Conservation (phyloP, 75 land plant genomes). For the Adiantum capillusveneris region DNA sequence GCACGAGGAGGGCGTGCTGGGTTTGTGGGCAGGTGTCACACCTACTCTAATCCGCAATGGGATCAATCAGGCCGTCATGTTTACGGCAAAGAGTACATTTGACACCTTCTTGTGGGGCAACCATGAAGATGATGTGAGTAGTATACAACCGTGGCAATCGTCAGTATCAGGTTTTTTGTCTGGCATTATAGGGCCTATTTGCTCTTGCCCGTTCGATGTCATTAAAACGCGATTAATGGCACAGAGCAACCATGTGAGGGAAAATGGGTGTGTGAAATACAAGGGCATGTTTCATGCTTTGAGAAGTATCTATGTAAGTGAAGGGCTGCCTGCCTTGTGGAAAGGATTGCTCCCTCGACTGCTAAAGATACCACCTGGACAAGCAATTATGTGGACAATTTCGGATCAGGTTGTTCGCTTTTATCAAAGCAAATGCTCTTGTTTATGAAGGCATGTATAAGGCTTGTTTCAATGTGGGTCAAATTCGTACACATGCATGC, state of each 20-base stretch:
- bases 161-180: not conserved
- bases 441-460: too few relatives aligned
- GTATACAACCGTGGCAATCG: not conserved
- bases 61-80: not conserved
- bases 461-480: too few relatives aligned
- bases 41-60: slow-evolving; percentile 3
- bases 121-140: not conserved
- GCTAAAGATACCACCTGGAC: slow-evolving; percentile 1
- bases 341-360: slow-evolving; percentile 5
- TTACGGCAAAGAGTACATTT: not conserved
- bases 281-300: slow-evolving; percentile 3
- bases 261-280: not conserved
- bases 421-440: too few relatives aligned
- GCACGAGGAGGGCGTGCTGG: not conserved
- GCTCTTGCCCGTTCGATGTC: not conserved
- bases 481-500: too few relatives aligned
- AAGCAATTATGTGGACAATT: slow-evolving; percentile 5
- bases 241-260: not conserved
- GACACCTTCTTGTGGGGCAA: not conserved
- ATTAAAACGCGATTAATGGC: slow-evolving; percentile 1
- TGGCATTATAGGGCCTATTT: not conserved
- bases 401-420: not conserved
- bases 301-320: not conserved
- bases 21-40: not conserved
- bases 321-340: not conserved